Evolutionary conservation across 345 rosid species (phyloP).

Genomic region (Euclidium syriacum): DNA sequence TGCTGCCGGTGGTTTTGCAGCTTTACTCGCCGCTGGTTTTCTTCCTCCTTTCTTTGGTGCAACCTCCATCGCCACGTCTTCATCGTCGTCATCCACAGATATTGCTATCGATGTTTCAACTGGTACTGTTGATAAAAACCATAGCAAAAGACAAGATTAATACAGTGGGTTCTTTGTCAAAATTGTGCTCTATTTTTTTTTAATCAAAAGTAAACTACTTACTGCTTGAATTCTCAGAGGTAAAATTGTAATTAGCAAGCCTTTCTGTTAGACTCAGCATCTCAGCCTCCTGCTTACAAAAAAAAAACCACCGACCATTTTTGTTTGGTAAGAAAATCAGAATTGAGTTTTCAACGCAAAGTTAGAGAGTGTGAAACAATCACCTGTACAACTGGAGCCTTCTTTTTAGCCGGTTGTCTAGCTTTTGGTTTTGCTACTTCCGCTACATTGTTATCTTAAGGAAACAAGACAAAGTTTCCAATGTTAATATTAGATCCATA

Average conservation of each 20-base stretch:
- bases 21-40: conserved; percentile 36
- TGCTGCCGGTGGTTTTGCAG: conserved; percentile 54
- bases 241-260: conserved; percentile 65
- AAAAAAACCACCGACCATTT: too few species aligned
- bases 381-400: conserved; percentile 56
- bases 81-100: conserved; percentile 26
- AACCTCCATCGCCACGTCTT: conserved; percentile 29
- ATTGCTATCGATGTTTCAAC: conserved; percentile 38
- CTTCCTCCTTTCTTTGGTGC: conserved; percentile 46
- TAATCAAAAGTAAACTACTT: too few species aligned
- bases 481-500: too few species aligned
- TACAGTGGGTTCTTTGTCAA: too few species aligned
- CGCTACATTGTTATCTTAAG: too few species aligned
- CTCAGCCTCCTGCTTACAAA: conserved; percentile 46
- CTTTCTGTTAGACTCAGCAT: conserved; percentile 58
- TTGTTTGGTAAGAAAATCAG: too few species aligned
- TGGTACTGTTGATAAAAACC: conserved; percentile 33
- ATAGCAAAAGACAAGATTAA: not conserved
- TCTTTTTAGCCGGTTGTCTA: conserved; percentile 29
- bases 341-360: too few species aligned
- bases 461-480: too few species aligned
- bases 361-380: not conserved
- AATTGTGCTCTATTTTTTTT: not conserved
- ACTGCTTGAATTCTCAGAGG: conserved; percentile 59
- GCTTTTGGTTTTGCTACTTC: too few species aligned